Percentiles rank a stretch among this genome's conserved stretches.
These are phyloP conservation scores for Onygenales sp. DNA, from an alignment of 2,329 filamentous ascomycete species.

Conservation along the genomic window DNA sequence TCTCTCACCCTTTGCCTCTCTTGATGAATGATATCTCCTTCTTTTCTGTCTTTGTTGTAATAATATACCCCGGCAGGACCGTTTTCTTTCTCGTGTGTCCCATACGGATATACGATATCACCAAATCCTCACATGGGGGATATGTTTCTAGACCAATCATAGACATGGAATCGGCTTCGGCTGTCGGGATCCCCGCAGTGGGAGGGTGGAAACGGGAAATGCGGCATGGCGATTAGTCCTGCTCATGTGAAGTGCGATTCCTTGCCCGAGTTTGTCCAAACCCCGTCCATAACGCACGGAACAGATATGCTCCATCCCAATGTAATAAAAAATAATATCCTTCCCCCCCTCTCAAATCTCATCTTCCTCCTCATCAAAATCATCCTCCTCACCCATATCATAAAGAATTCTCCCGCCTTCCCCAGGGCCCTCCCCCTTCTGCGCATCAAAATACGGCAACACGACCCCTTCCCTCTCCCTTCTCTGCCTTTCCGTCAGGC, in stretches of 20 bases:
- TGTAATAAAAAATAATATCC: background rate
- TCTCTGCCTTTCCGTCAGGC: slow-evolving; percentile 83
- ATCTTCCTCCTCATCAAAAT: slow-evolving; percentile 94
- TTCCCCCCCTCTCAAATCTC: slow-evolving; percentile 52
- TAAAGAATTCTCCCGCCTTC: slow-evolving; percentile 91
- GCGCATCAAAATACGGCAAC: slow-evolving; percentile 92
- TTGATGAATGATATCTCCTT: background rate
- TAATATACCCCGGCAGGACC: background rate
- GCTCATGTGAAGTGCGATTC: no score
- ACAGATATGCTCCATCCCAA: background rate
- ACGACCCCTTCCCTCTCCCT: slow-evolving; percentile 80
- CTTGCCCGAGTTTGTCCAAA: no score
- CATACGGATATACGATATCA: no score
- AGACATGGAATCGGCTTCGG: no score
- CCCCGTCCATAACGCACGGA: no score
- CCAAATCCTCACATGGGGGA: no score
- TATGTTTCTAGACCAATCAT: no score
- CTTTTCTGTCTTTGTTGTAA: background rate
- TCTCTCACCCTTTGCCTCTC: background rate
- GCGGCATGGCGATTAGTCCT: no score
- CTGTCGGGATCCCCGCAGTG: no score
- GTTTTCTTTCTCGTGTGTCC: no score
- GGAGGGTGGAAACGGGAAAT: no score
- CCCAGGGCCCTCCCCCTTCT: slow-evolving; percentile 60
- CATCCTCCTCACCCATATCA: slow-evolving; percentile 92